Percentiles rank a stretch among this genome's conserved stretches.
Conservation (phyloP, 2,329 filamentous ascomycete species). For the Taxawa tesnikishii region DNA sequence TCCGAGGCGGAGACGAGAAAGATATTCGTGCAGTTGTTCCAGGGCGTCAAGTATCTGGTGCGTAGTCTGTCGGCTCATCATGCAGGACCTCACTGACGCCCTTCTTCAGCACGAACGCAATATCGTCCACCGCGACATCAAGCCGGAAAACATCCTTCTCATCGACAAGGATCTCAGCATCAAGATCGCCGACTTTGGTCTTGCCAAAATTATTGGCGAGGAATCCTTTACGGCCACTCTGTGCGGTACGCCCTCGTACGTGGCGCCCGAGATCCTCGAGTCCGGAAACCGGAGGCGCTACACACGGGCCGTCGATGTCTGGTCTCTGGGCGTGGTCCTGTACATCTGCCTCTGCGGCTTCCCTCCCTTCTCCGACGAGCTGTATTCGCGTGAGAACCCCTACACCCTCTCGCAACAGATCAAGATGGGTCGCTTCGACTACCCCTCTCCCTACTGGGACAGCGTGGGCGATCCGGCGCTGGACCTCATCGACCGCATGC, state of each 20-base stretch:
- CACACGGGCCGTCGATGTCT: slow-evolving; percentile 88
- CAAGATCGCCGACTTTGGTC: slow-evolving; percentile 90
- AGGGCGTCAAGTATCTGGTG: slow-evolving; percentile 91
- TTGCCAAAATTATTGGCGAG: slow-evolving; percentile 97
- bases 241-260: slow-evolving; percentile 80
- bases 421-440: slow-evolving; percentile 78
- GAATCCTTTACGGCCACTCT: slow-evolving; percentile 95
- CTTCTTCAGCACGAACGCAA: slow-evolving; percentile 73
- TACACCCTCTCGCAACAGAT: slow-evolving; percentile 84
- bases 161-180: slow-evolving; percentile 74
- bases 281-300: slow-evolving; percentile 74
- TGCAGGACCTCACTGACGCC: too few relatives aligned
- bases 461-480: slow-evolving; percentile 74
- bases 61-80: slow-evolving; percentile 18
- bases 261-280: slow-evolving; percentile 88
- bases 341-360: slow-evolving; percentile 97
- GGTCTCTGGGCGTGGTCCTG: slow-evolving; percentile 93
- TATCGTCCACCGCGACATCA: slow-evolving; percentile 95
- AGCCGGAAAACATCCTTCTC: slow-evolving; percentile 89
- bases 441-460: slow-evolving; percentile 94
- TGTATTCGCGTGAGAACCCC: slow-evolving; percentile 67
- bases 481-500: slow-evolving; percentile 89
- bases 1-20: slow-evolving; percentile 73
- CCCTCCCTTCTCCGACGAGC: slow-evolving; percentile 91
- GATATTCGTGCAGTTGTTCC: slow-evolving; percentile 82